Evolutionary conservation across 139 green algal genomes (phyloP).

Genomic region (Picochlorum sp.): DNA sequence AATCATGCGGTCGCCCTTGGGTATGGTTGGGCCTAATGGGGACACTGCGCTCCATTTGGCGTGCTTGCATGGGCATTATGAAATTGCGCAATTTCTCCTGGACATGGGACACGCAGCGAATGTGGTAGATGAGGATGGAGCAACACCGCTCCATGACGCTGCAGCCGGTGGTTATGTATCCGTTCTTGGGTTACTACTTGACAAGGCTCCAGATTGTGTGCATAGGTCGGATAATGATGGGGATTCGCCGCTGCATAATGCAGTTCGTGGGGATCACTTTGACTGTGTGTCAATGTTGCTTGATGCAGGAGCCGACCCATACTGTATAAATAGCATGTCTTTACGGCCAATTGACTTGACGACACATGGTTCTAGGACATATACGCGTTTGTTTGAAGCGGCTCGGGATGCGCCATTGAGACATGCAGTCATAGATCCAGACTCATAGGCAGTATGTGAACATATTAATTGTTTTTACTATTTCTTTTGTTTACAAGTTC

Average conservation of each 20-base stretch:
- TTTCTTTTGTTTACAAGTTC: no score
- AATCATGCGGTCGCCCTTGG: not conserved
- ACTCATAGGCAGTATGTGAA: no score
- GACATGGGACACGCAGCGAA: slow-evolving; percentile 8
- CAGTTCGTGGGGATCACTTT: slow-evolving; percentile 10
- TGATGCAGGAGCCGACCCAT: slow-evolving; percentile 7
- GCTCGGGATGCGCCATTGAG: not conserved
- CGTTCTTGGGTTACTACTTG: slow-evolving; percentile 20
- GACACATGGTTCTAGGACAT: slow-evolving; percentile 1
- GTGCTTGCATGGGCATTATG: slow-evolving; percentile 20
- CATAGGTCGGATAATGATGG: slow-evolving; percentile 21
- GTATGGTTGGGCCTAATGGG: not conserved
- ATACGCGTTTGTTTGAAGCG: not conserved
- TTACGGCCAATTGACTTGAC: slow-evolving; percentile 13
- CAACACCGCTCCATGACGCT: slow-evolving; percentile 21
- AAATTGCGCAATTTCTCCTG: slow-evolving; percentile 22
- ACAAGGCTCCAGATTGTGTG: not conserved
- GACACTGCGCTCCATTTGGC: slow-evolving; percentile 30
- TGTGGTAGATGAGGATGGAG: slow-evolving; percentile 16
- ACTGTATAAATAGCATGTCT: slow-evolving; percentile 15
- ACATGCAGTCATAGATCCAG: no score
- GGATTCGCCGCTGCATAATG: slow-evolving; percentile 28
- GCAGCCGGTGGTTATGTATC: slow-evolving; percentile 18
- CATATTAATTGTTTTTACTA: no score
- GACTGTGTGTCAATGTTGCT: slow-evolving; percentile 15